These are phyloP conservation scores for Penicillium atrosanguineum DNA, from an alignment of 495 filamentous ascomycete genomes.

Conservation along the genomic window DNA sequence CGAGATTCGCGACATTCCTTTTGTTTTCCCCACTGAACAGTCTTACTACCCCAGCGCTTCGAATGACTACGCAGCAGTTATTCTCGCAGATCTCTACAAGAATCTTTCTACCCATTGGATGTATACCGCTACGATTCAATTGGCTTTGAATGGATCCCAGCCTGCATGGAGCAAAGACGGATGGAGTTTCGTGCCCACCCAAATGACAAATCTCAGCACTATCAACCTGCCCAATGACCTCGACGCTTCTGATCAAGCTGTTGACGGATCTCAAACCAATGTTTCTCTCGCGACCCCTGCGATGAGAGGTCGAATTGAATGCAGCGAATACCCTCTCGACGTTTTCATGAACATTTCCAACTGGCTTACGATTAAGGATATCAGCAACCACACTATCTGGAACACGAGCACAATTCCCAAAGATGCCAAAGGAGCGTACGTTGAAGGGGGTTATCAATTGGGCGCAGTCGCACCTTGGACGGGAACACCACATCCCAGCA, in stretches of 20 bases:
- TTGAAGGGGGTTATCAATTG: slow-evolving; percentile 13
- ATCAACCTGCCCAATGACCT: neutral
- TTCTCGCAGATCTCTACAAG: slow-evolving; percentile 10
- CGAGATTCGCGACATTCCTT: slow-evolving; percentile 18
- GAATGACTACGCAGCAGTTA: slow-evolving; percentile 4
- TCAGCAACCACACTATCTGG: slow-evolving; percentile 14
- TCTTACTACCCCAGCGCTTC: slow-evolving; percentile 1
- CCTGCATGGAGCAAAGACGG: slow-evolving; percentile 36
- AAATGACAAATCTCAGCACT: slow-evolving; percentile 6
- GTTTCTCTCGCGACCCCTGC: slow-evolving; percentile 28
- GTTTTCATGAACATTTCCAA: slow-evolving; percentile 14
- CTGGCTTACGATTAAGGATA: slow-evolving; percentile 23
- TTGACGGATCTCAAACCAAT: slow-evolving; percentile 12
- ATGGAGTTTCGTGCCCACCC: slow-evolving; percentile 34
- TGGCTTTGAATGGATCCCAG: slow-evolving; percentile 28
- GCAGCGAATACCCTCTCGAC: slow-evolving; percentile 13
- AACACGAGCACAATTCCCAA: slow-evolving; percentile 14
- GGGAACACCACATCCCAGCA: slow-evolving; percentile 1
- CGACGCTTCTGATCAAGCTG: neutral
- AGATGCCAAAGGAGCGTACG: neutral
- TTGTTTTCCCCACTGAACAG: slow-evolving; percentile 8
- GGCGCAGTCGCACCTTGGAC: slow-evolving; percentile 1
- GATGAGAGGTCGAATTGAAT: slow-evolving; percentile 29
- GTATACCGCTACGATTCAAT: slow-evolving; percentile 33
- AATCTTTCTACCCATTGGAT: slow-evolving; percentile 25